A percentile compares a stretch with the other conserved stretches of the same genome.
These are phyloP conservation scores for Bremia lactucae DNA, from an alignment of 352 stramenopile species.

Conservation along the genomic window DNA sequence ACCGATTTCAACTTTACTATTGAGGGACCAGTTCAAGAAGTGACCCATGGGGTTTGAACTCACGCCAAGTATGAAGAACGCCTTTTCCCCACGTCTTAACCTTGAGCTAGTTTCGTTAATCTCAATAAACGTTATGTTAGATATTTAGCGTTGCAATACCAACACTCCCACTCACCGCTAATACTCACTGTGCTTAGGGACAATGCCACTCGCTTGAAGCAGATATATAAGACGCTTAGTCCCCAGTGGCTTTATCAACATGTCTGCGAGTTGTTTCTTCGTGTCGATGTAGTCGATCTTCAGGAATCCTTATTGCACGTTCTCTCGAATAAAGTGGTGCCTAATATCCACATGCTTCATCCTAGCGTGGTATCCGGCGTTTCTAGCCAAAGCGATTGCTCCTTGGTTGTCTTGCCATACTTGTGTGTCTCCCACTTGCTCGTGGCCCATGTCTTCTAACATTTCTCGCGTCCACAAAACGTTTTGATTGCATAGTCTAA, in stretches of 20 bases:
- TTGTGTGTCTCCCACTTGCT: constrained; percentile 1
- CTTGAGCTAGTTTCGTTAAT: background rate
- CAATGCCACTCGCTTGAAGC: background rate
- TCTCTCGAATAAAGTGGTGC: background rate
- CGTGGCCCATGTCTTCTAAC: background rate
- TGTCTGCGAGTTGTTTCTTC: background rate
- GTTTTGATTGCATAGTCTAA: background rate
- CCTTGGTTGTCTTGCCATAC: background rate
- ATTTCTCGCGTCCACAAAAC: background rate
- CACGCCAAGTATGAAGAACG: too few species aligned
- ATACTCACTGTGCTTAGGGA: background rate
- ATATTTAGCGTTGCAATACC: background rate
- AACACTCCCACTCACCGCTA: background rate
- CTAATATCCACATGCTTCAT: background rate
- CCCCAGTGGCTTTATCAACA: background rate
- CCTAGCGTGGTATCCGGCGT: background rate
- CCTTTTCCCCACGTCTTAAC: too few species aligned
- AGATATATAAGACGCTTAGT: background rate
- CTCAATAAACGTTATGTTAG: background rate
- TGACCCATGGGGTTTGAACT: too few species aligned
- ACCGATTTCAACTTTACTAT: too few species aligned
- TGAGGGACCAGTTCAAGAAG: too few species aligned
- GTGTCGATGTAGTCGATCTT: background rate
- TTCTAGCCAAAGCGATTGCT: background rate
- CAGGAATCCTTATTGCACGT: background rate